Evolutionary conservation across 2,329 filamentous ascomycete species (phyloP).

Genomic region (Drechslerella dactyloides): DNA sequence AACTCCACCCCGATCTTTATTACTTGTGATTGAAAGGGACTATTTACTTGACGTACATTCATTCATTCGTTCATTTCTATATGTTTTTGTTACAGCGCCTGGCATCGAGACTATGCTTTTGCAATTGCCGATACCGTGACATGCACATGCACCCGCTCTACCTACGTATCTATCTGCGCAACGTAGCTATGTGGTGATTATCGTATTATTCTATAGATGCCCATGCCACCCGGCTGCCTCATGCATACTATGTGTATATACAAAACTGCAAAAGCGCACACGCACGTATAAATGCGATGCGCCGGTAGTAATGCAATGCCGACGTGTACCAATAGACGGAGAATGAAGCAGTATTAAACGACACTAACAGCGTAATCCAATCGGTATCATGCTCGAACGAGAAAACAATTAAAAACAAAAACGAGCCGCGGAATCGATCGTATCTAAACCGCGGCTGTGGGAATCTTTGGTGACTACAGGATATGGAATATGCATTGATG

Average conservation of each 20-base stretch:
- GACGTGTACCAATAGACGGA: neutral
- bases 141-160: neutral
- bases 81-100: too few species aligned
- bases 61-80: constrained; percentile 4
- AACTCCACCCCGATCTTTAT: constrained; percentile 51
- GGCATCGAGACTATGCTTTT: too few species aligned
- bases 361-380: too few species aligned
- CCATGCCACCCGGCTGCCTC: too few species aligned
- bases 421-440: too few species aligned
- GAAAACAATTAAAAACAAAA: constrained; percentile 9
- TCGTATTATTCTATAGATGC: neutral
- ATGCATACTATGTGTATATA: neutral
- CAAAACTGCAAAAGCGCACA: neutral
- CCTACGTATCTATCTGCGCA: neutral
- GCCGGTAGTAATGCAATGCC: neutral
- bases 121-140: too few species aligned
- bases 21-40: constrained; percentile 49
- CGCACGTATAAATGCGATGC: neutral
- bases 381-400: constrained; percentile 9
- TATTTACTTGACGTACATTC: constrained; percentile 51
- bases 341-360: constrained; percentile 15
- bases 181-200: neutral
- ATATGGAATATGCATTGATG: neutral
- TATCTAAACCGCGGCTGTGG: too few species aligned
- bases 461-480: neutral